Conservation (phyloP, 2,329 filamentous ascomycete genomes). For the Trichophyton equinum region DNA sequence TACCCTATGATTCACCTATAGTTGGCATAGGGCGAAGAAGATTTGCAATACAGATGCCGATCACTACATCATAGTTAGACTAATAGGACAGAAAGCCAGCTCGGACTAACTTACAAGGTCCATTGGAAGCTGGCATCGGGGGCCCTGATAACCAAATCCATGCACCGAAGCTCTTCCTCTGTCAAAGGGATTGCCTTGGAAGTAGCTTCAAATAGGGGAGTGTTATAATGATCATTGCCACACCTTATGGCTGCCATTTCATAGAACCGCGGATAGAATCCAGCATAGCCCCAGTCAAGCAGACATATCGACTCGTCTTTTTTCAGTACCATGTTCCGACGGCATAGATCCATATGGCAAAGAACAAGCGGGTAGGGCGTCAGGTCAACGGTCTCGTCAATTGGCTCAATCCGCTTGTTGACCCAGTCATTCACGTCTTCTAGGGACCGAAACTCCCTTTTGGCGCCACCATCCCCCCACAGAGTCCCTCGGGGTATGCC, state of each 20-base stretch:
- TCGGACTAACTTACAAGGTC: background rate
- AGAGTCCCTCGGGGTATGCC: conserved; percentile 13
- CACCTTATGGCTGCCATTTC: conserved; percentile 15
- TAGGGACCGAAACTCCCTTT: conserved; percentile 8
- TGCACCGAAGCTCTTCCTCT: conserved; percentile 16
- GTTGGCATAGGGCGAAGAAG: background rate
- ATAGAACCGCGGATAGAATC: conserved; percentile 18
- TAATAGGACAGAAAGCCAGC: background rate
- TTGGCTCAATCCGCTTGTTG: conserved; percentile 10
- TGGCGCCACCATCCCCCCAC: conserved; percentile 16
- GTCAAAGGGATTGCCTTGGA: conserved; percentile 12
- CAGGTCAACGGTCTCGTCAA: conserved; percentile 16
- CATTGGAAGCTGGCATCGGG: conserved; percentile 5
- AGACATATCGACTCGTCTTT: conserved; percentile 17
- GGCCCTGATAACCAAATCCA: conserved; percentile 12
- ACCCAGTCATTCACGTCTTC: conserved; percentile 11
- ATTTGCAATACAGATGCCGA: background rate
- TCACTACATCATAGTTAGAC: background rate
- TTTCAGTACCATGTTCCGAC: conserved; percentile 18
- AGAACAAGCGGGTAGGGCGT: conserved; percentile 17
- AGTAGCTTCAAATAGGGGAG: conserved; percentile 10
- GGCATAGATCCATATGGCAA: conserved; percentile 19
- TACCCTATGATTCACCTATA: background rate
- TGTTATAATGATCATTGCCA: conserved; percentile 14
- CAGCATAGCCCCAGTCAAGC: conserved; percentile 18